Percentiles rank a stretch among this genome's conserved stretches.
Evolutionary conservation across 73 alveolate species (phyloP).

Genomic region (Paramecium primaurelia): DNA sequence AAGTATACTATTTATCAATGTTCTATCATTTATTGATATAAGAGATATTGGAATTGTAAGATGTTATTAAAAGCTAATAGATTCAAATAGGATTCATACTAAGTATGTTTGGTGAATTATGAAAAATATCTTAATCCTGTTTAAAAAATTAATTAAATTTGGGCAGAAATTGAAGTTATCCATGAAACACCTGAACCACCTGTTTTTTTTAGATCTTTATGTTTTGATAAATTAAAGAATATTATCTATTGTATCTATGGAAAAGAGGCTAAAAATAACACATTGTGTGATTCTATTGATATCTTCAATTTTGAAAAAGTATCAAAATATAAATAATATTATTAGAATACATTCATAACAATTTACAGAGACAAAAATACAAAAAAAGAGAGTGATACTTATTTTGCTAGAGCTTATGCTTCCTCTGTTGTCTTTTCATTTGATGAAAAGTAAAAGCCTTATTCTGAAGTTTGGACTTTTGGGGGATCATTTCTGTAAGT

Average conservation of each 20-base stretch:
- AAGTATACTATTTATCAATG: not conserved
- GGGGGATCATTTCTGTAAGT: slow-evolving; percentile 34
- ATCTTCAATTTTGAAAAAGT: not conserved
- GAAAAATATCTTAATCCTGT: not conserved
- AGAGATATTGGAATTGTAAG: slow-evolving; percentile 39
- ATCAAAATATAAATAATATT: too few species aligned
- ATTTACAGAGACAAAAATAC: not conserved
- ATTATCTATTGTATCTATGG: not conserved
- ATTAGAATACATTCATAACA: not conserved
- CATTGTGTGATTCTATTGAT: not conserved
- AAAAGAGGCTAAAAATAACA: not conserved
- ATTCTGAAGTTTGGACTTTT: slow-evolving; percentile 40
- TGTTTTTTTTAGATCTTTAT: not conserved
- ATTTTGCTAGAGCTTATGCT: slow-evolving; percentile 42
- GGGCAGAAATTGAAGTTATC: not conserved
- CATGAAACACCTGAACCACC: slow-evolving; percentile 15
- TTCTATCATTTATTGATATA: slow-evolving; percentile 11
- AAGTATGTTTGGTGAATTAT: slow-evolving; percentile 23
- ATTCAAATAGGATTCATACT: slow-evolving; percentile 12
- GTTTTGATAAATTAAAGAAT: slow-evolving; percentile 13
- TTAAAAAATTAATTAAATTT: not conserved
- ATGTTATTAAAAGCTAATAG: not conserved
- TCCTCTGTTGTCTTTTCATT: not conserved
- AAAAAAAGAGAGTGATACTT: not conserved
- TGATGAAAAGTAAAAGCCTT: not conserved